Percentiles rank a stretch among this genome's conserved stretches.
phyloP scores from a whole-genome alignment of 2,329 filamentous ascomycete species.

The Fusarium sp. region DNA sequence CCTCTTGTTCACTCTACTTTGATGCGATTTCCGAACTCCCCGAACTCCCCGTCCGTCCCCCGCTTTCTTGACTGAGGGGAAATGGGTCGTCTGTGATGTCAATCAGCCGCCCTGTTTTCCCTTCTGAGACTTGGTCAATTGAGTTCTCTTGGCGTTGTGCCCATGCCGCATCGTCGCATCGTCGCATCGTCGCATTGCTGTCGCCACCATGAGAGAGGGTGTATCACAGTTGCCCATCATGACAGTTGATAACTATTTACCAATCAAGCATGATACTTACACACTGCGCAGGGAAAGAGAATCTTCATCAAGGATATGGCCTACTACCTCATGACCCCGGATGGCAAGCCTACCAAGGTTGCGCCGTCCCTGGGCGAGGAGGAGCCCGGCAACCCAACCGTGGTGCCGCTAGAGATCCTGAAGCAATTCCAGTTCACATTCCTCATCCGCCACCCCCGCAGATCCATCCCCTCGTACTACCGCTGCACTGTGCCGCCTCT shows the following conservation, averaged over 20 bases:
- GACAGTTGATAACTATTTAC: not conserved
- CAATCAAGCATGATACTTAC: slow-evolving; percentile 38
- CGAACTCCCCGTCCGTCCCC: slow-evolving; percentile 33
- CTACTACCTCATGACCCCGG: slow-evolving; percentile 87
- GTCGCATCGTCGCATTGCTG: slow-evolving; percentile 6
- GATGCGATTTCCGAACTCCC: slow-evolving; percentile 31
- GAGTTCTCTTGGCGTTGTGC: slow-evolving; percentile 6
- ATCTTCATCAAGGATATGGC: slow-evolving; percentile 99
- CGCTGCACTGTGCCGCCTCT: slow-evolving; percentile 93
- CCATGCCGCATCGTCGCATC: slow-evolving; percentile 11
- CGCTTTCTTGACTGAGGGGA: slow-evolving; percentile 24
- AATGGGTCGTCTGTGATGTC: slow-evolving; percentile 8
- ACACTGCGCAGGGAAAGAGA: slow-evolving; percentile 77
- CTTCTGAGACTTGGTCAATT: not conserved
- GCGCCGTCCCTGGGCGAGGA: slow-evolving; percentile 80
- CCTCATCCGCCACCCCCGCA: slow-evolving; percentile 94
- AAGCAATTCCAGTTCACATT: slow-evolving; percentile 93
- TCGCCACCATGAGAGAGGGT: not conserved
- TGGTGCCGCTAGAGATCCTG: slow-evolving; percentile 80
- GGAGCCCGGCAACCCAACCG: slow-evolving; percentile 84
- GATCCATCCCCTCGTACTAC: slow-evolving; percentile 92
- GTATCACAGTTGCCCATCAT: not conserved
- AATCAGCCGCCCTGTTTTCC: slow-evolving; percentile 6
- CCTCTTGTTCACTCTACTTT: slow-evolving; percentile 26
- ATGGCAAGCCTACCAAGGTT: slow-evolving; percentile 74